Evolutionary conservation across 306 rosid genomes (phyloP), one percentile per base, ranked within the genome.

Genomic region (Dalbergia cultrata): DNA sequence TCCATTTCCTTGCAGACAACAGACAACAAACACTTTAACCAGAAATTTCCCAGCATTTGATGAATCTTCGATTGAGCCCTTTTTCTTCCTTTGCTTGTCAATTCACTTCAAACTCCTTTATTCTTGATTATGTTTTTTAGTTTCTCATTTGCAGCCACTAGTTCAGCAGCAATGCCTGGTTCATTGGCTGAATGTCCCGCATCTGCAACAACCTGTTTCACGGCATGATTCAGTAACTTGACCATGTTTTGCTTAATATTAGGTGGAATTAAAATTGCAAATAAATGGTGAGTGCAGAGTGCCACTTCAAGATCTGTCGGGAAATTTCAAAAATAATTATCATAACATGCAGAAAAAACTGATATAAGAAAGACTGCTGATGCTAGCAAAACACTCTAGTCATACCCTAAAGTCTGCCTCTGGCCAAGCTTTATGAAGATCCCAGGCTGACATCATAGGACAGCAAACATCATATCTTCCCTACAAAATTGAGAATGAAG

Each of bases 371-470:
- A 67, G 33, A 33, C 12, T 26, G 75, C 57, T 63, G 64, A 77
- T 26, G 67, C 17, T 34, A 78, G 74, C 8, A 77, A 44, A 63
- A 49, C 74, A 70, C 18, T 61, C 68, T 61, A 41, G 16, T 71
- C 86, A 72, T 77, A 95, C 97, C 94, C 82, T 87, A 22, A 95
- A 78, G 57, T 93, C 95, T 67, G 99, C 97, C 85, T 95, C 99
- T 54, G 99, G 97, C 97, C 99, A 95, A 60, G 86, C 94, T 85
- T 91, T 95, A 89, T 95, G 99, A 75, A 95, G 97, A 89, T 95
- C 99, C 99, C 99, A 95, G 61, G 99, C 98, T 13, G 97, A 95
- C 94, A 95, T 91, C 89, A 95, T 90, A 52, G 99, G 99, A 73
- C 99, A 95, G 86, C 97, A 91, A 21, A 91, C 74, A 84, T 95